These are phyloP conservation scores for Fusarium gaditjirri DNA, from an alignment of 2,329 filamentous ascomycete genomes.

Conservation along the genomic window DNA sequence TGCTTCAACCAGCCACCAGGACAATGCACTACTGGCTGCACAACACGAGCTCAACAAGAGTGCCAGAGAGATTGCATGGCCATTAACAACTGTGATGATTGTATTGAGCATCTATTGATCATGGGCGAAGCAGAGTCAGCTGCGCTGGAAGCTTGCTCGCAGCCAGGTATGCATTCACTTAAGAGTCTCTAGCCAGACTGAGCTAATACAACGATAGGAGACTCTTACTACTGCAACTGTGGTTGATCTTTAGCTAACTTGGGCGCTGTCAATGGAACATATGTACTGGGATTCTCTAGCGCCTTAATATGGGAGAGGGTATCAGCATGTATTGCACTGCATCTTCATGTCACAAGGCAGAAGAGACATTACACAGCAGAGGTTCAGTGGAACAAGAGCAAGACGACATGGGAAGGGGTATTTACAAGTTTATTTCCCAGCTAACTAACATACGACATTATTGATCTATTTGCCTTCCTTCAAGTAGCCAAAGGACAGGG, in stretches of 20 bases:
- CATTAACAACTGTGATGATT: neutral
- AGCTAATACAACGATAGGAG: neutral
- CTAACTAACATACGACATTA: fast-evolving
- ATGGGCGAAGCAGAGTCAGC: neutral
- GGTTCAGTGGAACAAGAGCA: neutral
- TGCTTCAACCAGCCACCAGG: neutral
- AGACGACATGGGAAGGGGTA: fast-evolving
- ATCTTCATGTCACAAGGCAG: fast-evolving
- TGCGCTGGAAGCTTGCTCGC: neutral
- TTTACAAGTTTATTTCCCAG: neutral
- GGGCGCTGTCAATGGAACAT: fast-evolving
- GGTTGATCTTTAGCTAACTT: fast-evolving
- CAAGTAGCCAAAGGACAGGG: conserved; percentile 39
- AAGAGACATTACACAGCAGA: neutral
- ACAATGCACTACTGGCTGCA: neutral
- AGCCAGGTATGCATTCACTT: neutral
- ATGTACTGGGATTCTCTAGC: neutral
- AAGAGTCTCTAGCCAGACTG: fast-evolving
- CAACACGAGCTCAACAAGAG: neutral
- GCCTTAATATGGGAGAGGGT: fast-evolving
- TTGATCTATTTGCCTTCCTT: conserved; percentile 16
- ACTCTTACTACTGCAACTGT: neutral
- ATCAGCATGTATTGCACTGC: fast-evolving
- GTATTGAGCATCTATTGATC: neutral
- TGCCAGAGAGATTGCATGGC: neutral